Conservation (phyloP, 805 yeast genomes). For the Yarrowia yakushimensis region DNA sequence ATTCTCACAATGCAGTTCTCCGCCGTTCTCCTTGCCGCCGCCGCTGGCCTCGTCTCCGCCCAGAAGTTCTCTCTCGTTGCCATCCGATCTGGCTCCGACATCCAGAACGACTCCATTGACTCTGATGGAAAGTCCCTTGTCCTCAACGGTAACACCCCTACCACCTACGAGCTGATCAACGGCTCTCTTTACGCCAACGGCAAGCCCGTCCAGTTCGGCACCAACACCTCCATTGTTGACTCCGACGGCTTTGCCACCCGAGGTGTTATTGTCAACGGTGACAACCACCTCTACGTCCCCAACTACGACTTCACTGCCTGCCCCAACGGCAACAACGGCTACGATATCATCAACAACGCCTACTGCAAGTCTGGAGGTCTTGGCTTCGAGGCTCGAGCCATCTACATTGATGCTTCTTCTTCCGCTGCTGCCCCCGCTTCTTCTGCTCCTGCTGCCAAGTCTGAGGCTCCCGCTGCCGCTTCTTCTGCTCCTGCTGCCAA, state of each 20-base stretch:
- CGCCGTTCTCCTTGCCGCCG: conserved; percentile 5
- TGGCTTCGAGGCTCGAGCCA: not conserved
- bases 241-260: not conserved
- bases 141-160: not conserved
- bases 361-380: not conserved
- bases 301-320: conserved; percentile 7
- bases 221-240: not conserved
- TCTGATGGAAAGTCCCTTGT: not conserved
- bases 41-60: conserved; percentile 15
- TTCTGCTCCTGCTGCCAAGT: not conserved
- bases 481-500: not conserved
- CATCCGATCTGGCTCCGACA: conserved; percentile 21
- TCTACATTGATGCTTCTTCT: not conserved
- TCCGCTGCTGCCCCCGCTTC: not conserved
- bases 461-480: too few species aligned
- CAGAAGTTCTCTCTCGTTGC: conserved; percentile 13
- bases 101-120: conserved; percentile 7
- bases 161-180: conserved; percentile 1
- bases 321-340: not conserved
- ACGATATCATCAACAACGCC: not conserved
- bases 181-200: conserved; percentile 4
- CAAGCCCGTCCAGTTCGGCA: conserved; percentile 8
- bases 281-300: conserved; percentile 16
- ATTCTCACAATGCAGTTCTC: not conserved
- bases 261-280: not conserved